These are phyloP conservation scores for Abortiporus biennis DNA, from an alignment of 1,284 basidiomycete genomes.

Conservation along the genomic window DNA sequence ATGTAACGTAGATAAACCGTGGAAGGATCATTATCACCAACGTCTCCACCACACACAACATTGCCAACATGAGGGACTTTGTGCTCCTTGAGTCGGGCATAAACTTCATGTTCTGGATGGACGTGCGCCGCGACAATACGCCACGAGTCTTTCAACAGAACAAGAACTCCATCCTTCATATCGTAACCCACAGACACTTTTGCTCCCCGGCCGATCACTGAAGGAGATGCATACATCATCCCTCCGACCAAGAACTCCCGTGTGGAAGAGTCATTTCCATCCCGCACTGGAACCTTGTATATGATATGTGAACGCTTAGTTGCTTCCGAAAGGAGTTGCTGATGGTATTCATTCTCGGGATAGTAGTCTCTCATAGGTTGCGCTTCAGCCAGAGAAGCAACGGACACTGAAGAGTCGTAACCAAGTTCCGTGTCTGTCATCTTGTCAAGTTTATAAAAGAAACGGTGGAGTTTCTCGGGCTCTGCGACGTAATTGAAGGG, in stretches of 20 bases:
- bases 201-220: not conserved
- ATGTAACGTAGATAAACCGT: not conserved
- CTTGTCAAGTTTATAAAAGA: slow-evolving; percentile 7
- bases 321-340: not conserved
- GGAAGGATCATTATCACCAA: not conserved
- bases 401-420: slow-evolving; percentile 2
- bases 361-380: not conserved
- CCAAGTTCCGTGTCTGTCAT: slow-evolving; percentile 4
- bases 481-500: slow-evolving; percentile 9
- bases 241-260: not conserved
- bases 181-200: not conserved
- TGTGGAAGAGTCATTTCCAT: not conserved
- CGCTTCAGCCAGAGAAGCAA: slow-evolving; percentile 2
- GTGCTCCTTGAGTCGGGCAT: not conserved
- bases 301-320: not conserved
- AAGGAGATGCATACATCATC: not conserved
- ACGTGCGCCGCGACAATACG: not conserved
- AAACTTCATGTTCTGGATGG: not conserved
- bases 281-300: not conserved
- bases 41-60: not conserved
- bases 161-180: not conserved
- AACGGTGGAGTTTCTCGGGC: not conserved
- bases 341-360: not conserved
- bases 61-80: not conserved
- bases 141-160: not conserved